Percentiles rank a stretch among this genome's conserved stretches.
phyloP scores from a whole-genome alignment of 2,329 filamentous ascomycete species.

The Cryphonectria carpinicola region DNA sequence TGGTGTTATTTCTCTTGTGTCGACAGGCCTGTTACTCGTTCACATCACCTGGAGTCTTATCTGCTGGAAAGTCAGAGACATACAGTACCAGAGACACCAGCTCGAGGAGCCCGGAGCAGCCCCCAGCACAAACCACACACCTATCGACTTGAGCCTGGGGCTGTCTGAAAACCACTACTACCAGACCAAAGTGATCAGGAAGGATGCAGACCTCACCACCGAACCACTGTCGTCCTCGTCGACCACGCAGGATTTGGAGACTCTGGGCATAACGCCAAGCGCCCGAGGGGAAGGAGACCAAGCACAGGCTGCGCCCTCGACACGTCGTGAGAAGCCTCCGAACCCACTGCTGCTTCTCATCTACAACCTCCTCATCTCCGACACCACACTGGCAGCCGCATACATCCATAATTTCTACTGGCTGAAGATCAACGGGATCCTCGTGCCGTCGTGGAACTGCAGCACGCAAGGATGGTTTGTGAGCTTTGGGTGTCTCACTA shows the following conservation, averaged over 20 bases:
- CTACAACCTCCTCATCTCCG: conserved; percentile 70
- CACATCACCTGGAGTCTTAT: conserved; percentile 38
- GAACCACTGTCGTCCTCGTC: neutral
- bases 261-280: conserved; percentile 5
- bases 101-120: neutral
- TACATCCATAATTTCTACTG: conserved; percentile 67
- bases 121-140: neutral
- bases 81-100: conserved; percentile 3
- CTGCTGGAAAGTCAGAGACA: conserved; percentile 35
- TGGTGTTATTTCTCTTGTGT: conserved; percentile 34
- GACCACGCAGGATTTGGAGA: neutral
- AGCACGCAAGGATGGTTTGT: conserved; percentile 70
- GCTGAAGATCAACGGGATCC: conserved; percentile 56
- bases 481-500: conserved; percentile 67
- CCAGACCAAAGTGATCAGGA: conserved; percentile 17
- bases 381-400: conserved; percentile 67
- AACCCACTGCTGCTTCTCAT: conserved; percentile 74
- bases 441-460: conserved; percentile 59
- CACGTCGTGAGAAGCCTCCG: conserved; percentile 42
- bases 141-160: conserved; percentile 35
- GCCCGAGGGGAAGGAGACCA: neutral
- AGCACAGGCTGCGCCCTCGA: neutral
- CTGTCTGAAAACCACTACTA: conserved; percentile 35
- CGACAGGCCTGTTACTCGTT: conserved; percentile 32
- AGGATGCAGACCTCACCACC: neutral